Base-by-base conservation (phyloP, 2,329 filamentous ascomycete species). In the Claviceps pazoutovae region DNA sequence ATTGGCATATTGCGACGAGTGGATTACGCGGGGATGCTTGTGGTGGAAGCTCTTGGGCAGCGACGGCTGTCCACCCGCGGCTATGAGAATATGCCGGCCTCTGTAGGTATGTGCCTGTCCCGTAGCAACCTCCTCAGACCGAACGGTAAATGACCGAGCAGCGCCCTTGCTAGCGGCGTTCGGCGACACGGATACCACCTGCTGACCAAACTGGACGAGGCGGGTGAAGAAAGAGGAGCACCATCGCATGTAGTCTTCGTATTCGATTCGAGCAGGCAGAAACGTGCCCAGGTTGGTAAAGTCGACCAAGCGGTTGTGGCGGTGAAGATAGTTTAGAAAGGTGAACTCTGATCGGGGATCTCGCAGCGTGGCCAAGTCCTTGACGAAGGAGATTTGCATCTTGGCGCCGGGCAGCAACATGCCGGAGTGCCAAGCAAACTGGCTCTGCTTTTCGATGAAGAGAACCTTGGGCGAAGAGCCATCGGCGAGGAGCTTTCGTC, bases 381-480 rank as follows among this genome's bases (percentile, higher is more conserved):
- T 97, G 71, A 97, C 78, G 72, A 95, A 97, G 9, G 88, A 94
- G 60, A 97, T 97, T 66, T 97, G 91, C 91, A 97, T 97, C 70
- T 86, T 89, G 50, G 90, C 87, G 5, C 89, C 90, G 0, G 89
- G 88, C 3, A 97, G 78, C 54, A 96, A 80, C 91, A 97, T 97
- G 54, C 91, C 91, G 0, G 88, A 83, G 67, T 97, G 91, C 91
- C 91, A 97, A 53, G 86, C 81, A 63, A 97, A 97, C 47, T 76
- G 71, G 36, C 74, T 63, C 68, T 97, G 91, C 66, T 86, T 85
- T 72, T 97, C 91, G 23, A 97, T 70, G 68, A 96, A 97, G 45
- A 87, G 77, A 3, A 95, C 82, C 64, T 86, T 88, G 47, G 88
- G 86, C 6, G 70, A 49, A 37, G 68, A 60, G 55, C 63, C 68